Percentiles rank a stretch among this genome's conserved stretches.
phyloP scores from a whole-genome alignment of 2,329 filamentous ascomycete genomes.

The Metarhizium rileyi region DNA sequence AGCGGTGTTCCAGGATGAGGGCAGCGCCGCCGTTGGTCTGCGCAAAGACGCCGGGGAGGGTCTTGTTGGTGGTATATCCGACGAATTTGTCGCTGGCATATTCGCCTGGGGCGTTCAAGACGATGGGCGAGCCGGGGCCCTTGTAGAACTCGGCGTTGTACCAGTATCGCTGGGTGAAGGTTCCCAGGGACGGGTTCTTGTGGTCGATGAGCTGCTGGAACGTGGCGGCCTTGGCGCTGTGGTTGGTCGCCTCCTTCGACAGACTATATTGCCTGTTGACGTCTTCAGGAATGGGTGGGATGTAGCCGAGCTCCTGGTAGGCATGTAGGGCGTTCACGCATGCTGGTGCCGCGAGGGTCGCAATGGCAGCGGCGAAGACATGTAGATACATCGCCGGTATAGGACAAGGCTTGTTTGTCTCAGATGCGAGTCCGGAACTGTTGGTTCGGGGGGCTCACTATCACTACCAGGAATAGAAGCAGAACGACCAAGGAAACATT shows the following conservation, averaged over 20 bases:
- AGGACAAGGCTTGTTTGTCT: background rate
- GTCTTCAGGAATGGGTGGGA: slow-evolving; percentile 1
- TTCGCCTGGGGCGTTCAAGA: slow-evolving; percentile 60
- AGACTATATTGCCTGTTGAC: background rate
- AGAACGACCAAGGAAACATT: background rate
- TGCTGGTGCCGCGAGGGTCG: slow-evolving; percentile 1
- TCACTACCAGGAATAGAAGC: too few species aligned
- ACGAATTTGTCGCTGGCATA: slow-evolving; percentile 47
- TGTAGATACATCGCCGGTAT: slow-evolving; percentile 1
- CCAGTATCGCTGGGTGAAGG: slow-evolving; percentile 67
- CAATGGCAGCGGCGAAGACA: slow-evolving; percentile 1
- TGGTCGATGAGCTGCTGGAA: slow-evolving; percentile 53
- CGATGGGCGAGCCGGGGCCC: slow-evolving; percentile 65
- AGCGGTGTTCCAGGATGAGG: slow-evolving; percentile 73
- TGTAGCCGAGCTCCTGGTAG: background rate
- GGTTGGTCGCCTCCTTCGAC: background rate
- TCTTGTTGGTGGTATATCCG: slow-evolving; percentile 60
- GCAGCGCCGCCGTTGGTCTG: slow-evolving; percentile 60
- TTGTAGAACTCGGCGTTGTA: slow-evolving; percentile 67
- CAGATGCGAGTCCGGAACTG: background rate
- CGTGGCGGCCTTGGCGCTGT: slow-evolving; percentile 7
- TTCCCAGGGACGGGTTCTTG: slow-evolving; percentile 41
- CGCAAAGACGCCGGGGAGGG: slow-evolving; percentile 56
- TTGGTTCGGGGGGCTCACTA: too few species aligned
- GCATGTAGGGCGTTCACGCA: background rate